Evolutionary conservation across 129 eudicot genomes (phyloP).

Genomic region (Helianthus tuberosus): DNA sequence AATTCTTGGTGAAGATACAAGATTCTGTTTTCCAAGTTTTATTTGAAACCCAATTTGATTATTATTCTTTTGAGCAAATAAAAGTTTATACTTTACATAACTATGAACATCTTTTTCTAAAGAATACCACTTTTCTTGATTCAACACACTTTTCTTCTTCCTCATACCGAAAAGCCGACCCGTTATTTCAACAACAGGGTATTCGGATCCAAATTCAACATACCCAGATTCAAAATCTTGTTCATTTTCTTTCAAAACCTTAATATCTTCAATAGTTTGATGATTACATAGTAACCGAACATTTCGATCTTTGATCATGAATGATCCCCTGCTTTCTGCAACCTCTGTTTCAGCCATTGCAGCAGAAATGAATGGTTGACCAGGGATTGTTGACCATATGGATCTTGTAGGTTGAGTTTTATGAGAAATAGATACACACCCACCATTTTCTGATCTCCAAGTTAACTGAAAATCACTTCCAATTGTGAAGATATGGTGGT

Average conservation of each 20-base stretch:
- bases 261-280: slow-evolving; percentile 74
- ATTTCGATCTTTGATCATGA: slow-evolving; percentile 62
- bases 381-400: slow-evolving; percentile 87
- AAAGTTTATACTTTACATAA: slow-evolving; percentile 64
- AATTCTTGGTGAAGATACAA: slow-evolving; percentile 46
- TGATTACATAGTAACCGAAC: slow-evolving; percentile 62
- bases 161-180: slow-evolving; percentile 60
- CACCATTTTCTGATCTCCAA: slow-evolving; percentile 76
- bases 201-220: slow-evolving; percentile 28
- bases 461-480: slow-evolving; percentile 67
- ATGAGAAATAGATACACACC: slow-evolving; percentile 63
- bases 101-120: slow-evolving; percentile 34
- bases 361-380: slow-evolving; percentile 85
- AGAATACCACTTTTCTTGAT: slow-evolving; percentile 12
- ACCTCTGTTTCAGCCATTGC: slow-evolving; percentile 91
- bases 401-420: slow-evolving; percentile 59
- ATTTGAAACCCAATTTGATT: slow-evolving; percentile 78
- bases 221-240: slow-evolving; percentile 44
- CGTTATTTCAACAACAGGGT: slow-evolving; percentile 64
- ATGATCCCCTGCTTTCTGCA: slow-evolving; percentile 98
- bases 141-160: slow-evolving; percentile 31
- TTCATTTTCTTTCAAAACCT: slow-evolving; percentile 38
- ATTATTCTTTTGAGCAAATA: slow-evolving; percentile 69
- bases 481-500: slow-evolving; percentile 52
- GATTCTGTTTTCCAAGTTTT: slow-evolving; percentile 63